Conservation (phyloP, 2,329 filamentous ascomycete genomes). For the Fusarium burgessii region DNA sequence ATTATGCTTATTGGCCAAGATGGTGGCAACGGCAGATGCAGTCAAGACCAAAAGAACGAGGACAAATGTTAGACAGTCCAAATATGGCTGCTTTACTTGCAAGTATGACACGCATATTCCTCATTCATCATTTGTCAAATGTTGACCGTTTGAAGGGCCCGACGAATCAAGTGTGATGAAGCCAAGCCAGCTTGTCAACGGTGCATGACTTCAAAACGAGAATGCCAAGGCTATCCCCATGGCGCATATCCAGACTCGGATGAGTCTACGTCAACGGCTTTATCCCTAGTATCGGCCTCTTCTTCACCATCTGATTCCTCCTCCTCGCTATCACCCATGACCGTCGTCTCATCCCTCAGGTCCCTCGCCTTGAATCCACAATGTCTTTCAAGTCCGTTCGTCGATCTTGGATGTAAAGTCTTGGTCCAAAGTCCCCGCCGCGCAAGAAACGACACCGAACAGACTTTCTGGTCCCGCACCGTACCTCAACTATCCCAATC, state of each 20-base stretch:
- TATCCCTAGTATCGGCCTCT: neutral
- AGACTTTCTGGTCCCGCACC: constrained; percentile 33
- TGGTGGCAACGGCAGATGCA: neutral
- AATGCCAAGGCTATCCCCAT: constrained; percentile 27
- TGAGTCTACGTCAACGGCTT: neutral
- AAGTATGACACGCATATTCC: constrained; percentile 23
- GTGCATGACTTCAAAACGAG: constrained; percentile 22
- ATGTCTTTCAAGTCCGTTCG: neutral
- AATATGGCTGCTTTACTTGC: constrained; percentile 42
- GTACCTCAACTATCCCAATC: constrained; percentile 33
- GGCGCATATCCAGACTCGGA: constrained; percentile 1
- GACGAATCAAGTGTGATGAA: constrained; percentile 42
- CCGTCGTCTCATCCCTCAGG: rapidly evolving
- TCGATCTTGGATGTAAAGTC: constrained; percentile 22
- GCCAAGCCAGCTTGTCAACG: constrained; percentile 32
- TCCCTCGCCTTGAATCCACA: neutral
- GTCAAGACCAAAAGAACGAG: constrained; percentile 30
- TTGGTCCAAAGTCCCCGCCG: constrained; percentile 29
- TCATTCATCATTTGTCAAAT: rapidly evolving
- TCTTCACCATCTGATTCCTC: neutral
- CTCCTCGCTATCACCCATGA: neutral
- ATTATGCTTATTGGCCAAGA: neutral
- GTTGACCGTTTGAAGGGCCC: constrained; percentile 8
- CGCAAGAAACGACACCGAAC: constrained; percentile 22
- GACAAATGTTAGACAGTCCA: constrained; percentile 42